A percentile compares a stretch with the other conserved stretches of the same genome.
Evolutionary conservation across 371 early-diverging fungal species (phyloP).

Genomic region (Syncephalis plumigaleata): DNA sequence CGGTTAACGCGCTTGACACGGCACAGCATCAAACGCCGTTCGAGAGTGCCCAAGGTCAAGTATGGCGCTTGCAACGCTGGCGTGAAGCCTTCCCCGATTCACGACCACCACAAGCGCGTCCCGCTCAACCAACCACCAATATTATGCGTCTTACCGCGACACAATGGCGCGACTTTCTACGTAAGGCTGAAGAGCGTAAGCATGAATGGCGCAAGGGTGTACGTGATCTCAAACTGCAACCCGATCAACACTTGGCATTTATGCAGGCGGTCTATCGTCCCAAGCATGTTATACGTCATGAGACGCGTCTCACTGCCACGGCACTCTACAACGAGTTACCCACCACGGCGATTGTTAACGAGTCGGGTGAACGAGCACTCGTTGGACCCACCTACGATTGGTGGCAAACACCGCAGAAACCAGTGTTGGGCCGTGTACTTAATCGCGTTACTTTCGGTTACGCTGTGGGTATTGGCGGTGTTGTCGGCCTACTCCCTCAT

Average conservation of each 20-base stretch:
- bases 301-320: conserved; percentile 10
- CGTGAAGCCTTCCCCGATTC: conserved; percentile 54
- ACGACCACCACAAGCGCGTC: conserved; percentile 23
- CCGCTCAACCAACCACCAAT: conserved; percentile 13
- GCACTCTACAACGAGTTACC: conserved; percentile 10
- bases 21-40: conserved; percentile 57
- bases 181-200: conserved; percentile 20
- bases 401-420: conserved; percentile 2
- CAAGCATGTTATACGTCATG: conserved; percentile 3
- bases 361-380: conserved; percentile 10
- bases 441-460: conserved; percentile 22
- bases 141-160: conserved; percentile 28
- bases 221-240: conserved; percentile 12
- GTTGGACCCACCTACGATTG: conserved; percentile 14
- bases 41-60: conserved; percentile 30
- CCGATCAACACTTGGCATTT: conserved; percentile 20
- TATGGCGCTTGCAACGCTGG: conserved; percentile 33
- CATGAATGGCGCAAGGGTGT: conserved; percentile 29
- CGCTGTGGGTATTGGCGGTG: conserved; percentile 46
- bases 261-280: conserved; percentile 15
- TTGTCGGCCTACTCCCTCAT: conserved; percentile 33
- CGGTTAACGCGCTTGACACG: conserved; percentile 45
- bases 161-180: conserved; percentile 39
- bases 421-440: conserved; percentile 47
- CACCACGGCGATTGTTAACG: conserved; percentile 10